Conservation (phyloP, 2,329 filamentous ascomycete species). For the Cercospora sp. region DNA sequence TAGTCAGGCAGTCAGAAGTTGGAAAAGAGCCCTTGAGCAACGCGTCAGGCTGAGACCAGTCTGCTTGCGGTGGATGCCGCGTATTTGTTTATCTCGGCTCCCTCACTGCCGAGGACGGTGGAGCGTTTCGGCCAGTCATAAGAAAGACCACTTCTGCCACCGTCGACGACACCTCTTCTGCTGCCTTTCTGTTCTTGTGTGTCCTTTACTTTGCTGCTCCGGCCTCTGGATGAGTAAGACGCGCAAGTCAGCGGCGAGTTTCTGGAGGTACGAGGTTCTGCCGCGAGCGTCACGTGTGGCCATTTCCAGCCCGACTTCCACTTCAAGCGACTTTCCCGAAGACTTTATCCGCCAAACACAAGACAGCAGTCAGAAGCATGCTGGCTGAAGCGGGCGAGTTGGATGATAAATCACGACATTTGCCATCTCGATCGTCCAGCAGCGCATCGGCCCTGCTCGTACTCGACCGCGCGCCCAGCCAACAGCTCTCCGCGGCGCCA, state of each 20-base stretch:
- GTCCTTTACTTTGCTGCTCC: not conserved
- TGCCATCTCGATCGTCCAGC: conserved; percentile 1
- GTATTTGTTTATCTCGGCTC: not conserved
- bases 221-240: not conserved
- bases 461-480: not conserved
- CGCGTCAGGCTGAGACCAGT: not conserved
- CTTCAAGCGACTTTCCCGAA: not conserved
- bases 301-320: not conserved
- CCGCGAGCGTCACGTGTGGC: not conserved
- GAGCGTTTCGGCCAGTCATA: not conserved
- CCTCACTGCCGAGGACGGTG: not conserved
- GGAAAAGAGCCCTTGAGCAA: not conserved
- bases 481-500: conserved; percentile 9
- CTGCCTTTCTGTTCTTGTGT: not conserved
- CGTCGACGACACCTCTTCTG: not conserved
- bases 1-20: not conserved
- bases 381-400: not conserved
- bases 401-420: conserved; percentile 5
- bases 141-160: not conserved
- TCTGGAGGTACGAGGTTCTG: not conserved
- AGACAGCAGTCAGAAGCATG: not conserved
- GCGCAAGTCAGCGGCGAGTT: not conserved
- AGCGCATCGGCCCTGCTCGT: not conserved
- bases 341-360: not conserved
- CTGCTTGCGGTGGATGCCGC: not conserved